Percentiles rank a stretch among this genome's conserved stretches.
Conservation (phyloP, 78 protist genomes). For the Acrasis kona region DNA sequence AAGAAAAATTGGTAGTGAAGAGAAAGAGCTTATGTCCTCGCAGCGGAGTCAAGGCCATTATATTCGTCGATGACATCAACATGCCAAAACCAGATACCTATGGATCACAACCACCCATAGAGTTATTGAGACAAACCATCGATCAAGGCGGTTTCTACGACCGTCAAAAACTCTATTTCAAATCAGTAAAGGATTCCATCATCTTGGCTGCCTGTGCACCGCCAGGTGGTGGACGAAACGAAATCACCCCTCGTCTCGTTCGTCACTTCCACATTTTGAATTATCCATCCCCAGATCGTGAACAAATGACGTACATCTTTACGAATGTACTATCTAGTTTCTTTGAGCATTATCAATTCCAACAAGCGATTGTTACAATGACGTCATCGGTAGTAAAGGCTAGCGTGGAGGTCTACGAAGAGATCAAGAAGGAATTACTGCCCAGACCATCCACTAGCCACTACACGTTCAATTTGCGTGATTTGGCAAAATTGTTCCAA, state of each 20-base stretch:
- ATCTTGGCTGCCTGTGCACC: constrained; percentile 64
- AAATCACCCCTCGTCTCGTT: constrained; percentile 47
- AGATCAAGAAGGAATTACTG: constrained; percentile 20
- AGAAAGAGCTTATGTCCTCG: constrained; percentile 37
- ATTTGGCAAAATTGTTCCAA: constrained; percentile 38
- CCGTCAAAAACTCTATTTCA: constrained; percentile 52
- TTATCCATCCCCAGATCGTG: constrained; percentile 23
- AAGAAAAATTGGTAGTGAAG: constrained; percentile 35
- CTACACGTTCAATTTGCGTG: constrained; percentile 83
- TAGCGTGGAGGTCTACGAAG: constrained; percentile 34
- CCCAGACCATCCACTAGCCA: constrained; percentile 77
- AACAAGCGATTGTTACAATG: neutral
- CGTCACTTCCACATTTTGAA: constrained; percentile 46
- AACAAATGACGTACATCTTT: constrained; percentile 47
- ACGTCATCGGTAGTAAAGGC: constrained; percentile 32
- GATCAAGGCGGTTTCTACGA: constrained; percentile 65
- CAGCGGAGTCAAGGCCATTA: constrained; percentile 40
- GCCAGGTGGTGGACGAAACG: constrained; percentile 74
- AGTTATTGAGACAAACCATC: constrained; percentile 59
- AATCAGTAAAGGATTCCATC: constrained; percentile 12
- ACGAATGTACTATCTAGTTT: constrained; percentile 46
- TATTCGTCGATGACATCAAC: constrained; percentile 81
- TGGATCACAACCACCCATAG: constrained; percentile 81
- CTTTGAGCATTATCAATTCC: neutral
- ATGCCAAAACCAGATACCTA: constrained; percentile 74